Evolutionary conservation across 176 grass and related monocot genomes (phyloP), one percentile per base, ranked within the genome.

Genomic region (Melocanna baccifera): DNA sequence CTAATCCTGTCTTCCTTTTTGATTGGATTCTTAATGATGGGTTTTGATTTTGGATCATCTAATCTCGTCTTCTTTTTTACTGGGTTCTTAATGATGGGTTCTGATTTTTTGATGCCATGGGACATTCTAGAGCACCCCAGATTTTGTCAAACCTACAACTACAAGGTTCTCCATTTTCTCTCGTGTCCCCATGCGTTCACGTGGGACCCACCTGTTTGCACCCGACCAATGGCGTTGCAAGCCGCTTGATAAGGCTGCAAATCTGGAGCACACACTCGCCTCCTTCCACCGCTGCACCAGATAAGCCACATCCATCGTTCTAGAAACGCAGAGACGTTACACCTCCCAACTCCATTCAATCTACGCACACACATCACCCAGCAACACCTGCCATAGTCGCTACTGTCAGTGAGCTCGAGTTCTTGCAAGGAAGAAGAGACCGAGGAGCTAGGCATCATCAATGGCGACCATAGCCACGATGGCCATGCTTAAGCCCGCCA

Each of bases 391-490:
- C 46, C 75, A 51, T 29, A 47, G 43, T 34, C 37, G 39, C 69
- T 13, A 12, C 34, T 67, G 28, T 32, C 11, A 50, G 28, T 32
- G 19, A 32, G 61, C 26, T 12, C 13, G 70, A 51, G 70, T 19
- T 80, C 43, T 67, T 66, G 36, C 37, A 25, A 30, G 62, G 29
- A 73, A 29, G 28, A 79, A 41, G n/a, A 6, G 37, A 62, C 45
- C 25, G 23, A 63, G 66, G 32, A 46, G 14, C 47, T 50, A 50
- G 50, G n/a, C 40, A 19, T 12, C 29, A 2, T 67, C 78, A 48
- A 96, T 96, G 94, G 91, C 94, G 73, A 91, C 92, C 85, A 84
- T 90, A 75, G 84, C 94, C 3, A 88, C 93, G 18, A 96, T 91
- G 86, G 73, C 94, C 52, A 67, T 92, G 86, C 91, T 93, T 40